Conservation (phyloP, 352 stramenopile species). For the Phytophthora pini region DNA sequence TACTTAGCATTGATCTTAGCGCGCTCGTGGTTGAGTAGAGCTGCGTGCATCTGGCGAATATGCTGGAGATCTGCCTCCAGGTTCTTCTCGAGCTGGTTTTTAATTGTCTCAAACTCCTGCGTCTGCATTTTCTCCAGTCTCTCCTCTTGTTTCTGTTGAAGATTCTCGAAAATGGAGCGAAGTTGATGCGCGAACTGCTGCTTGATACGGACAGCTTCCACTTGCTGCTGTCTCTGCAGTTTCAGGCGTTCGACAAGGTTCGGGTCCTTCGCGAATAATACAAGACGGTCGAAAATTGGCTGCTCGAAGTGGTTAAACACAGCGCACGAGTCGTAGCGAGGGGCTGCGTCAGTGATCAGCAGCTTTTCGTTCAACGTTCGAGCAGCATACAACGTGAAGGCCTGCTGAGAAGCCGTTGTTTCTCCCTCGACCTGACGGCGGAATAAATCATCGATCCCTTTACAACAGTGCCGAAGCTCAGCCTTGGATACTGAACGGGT, state of each 20-base stretch:
- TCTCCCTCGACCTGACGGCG: constrained; percentile 27
- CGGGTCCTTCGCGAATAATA: constrained; percentile 72
- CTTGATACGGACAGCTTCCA: constrained; percentile 59
- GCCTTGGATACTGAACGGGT: constrained; percentile 54
- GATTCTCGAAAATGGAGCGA: constrained; percentile 52
- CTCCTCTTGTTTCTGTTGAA: constrained; percentile 42
- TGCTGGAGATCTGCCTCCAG: constrained; percentile 71
- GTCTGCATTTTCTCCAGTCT: constrained; percentile 49
- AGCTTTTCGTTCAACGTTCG: constrained; percentile 56
- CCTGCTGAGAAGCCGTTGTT: constrained; percentile 46
- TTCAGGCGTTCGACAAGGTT: constrained; percentile 60
- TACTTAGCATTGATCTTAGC: constrained; percentile 75
- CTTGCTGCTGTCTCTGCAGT: constrained; percentile 59
- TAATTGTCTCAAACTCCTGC: constrained; percentile 50
- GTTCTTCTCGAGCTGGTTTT: constrained; percentile 49
- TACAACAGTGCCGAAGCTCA: constrained; percentile 57
- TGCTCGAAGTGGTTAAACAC: constrained; percentile 78
- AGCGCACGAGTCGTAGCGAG: constrained; percentile 61
- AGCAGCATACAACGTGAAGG: constrained; percentile 54
- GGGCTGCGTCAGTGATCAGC: constrained; percentile 62
- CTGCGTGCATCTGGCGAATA: constrained; percentile 68
- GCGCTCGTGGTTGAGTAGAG: constrained; percentile 58
- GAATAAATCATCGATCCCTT: constrained; percentile 63
- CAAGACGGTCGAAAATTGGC: constrained; percentile 68
- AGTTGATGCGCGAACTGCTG: constrained; percentile 53